Evolutionary conservation across 768 basidiomycete genomes (phyloP), one percentile per base, ranked within the genome.

Genomic region (Amanita pallidorosea): DNA sequence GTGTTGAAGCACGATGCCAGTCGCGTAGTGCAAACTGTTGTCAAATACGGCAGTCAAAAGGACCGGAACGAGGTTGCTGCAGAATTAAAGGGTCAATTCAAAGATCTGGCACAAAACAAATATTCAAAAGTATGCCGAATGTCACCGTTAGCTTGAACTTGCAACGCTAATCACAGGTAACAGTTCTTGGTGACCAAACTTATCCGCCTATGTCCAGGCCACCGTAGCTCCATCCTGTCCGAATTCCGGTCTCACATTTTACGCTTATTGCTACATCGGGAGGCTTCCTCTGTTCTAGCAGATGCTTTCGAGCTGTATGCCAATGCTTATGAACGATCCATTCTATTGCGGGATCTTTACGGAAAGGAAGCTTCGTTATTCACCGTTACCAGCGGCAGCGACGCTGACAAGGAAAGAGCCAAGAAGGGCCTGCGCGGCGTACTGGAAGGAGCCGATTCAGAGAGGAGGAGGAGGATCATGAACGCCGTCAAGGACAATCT

Each of bases 1-100:
- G 84, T 88, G 2, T 77, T 89, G 61, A 95, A 93, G 65, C 93
- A 95, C 59, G 91, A 95, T 64, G 91, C 90, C 7, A 91, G 89
- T 59, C 78, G 84, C 56, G 90, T 90, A 54, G 78, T 88, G 18
- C 85, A 88, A 63, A 86, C 81, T 0, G 70, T 87, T 11, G 85
- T 95, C 44, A 93, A 88, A 60, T 80, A 85, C 53, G 93, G 93
- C 3, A 73, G 78, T 17, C 84, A 74, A 57, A 71, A 72, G 54
- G 85, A 94, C 64, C 66, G 91, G 41, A 79, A 88, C 37, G 83
- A 89, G 61, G 76, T 96, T 44, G 93, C 90, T 0, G 65, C 65
- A 8, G 93, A 96, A 66, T 72, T 96, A 44, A 84, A 88, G 61
- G 91, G 91, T 1, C 74, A 75, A 50, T 95, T 83, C 61, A 78